Base-by-base conservation (phyloP, 148 eudicot species). In the Nyssa sinensis region DNA sequence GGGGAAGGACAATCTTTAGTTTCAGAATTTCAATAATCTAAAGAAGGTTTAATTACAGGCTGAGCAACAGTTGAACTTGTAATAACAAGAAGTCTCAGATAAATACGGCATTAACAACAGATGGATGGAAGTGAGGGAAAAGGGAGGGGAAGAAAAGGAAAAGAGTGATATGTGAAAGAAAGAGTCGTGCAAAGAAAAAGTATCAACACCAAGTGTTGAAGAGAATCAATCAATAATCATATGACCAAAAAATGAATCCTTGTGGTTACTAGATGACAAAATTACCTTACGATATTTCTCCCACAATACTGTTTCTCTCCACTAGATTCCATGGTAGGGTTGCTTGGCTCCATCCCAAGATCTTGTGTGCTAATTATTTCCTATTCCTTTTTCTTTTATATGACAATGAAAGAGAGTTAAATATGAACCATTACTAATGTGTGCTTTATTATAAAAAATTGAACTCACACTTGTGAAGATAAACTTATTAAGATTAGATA, bases 171-270 rank as follows among this genome's bases (percentile, higher is more conserved):
- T 59, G 74, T 0, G 65, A 17, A 24, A 60, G 66, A 61, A 37
- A 27, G 10, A 25, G 74, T 71, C 57, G 39, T 60, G 11, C 13
- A 21, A 21, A 2, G 41, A 3, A 34, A 65, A 35, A 6, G 68
- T 8, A 65, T 65, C 49, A 34, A 16, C 66, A 1, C 49, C 47
- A 49, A 73, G 60, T 59, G 66, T 59, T 72, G 76, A 72, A 72
- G 32, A 66, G 77, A 77, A 71, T 77, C 80, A 77, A 77, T 70
- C 32, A 62, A 34, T 33, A 3, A 28, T 33, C 24, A 55, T 24
- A 55, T 19, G 24, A 7, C 19, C 5, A 21, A 44, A 34, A 65
- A 2, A 31, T 63, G 23, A 65, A 33, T 65, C 17, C 68, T 49
- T 44, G 14, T 64, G 41, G 12, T 64, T 31, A 12, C 4, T 31